Base-by-base conservation (phyloP, 106 monocot species). In the Apostasia shenzhenica region DNA sequence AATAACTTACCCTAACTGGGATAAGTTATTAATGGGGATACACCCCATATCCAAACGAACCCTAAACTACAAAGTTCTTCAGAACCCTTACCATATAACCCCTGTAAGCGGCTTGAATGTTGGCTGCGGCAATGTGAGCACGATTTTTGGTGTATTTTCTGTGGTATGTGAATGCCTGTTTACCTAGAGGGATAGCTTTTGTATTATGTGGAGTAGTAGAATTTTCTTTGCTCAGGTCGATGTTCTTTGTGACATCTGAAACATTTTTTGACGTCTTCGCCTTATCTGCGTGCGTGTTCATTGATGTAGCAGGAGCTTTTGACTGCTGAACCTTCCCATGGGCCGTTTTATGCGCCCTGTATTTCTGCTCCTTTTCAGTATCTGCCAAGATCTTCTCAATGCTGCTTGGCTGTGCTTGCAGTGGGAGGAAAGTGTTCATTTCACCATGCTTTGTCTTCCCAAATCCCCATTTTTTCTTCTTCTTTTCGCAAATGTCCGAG, bases 91-190 rank as follows among this genome's bases (percentile, higher is more conserved):
- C 93, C 84, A 73, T 55, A 37, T 84, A 79, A 68, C 89, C 89
- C 78, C 93, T 76, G 52, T 77, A 93, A 49, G 89, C 84, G 63
- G 86, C 73, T 80, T 93, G 93, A n/a, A 93, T 93, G 63, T 73
- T 80, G 52, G 66, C 70, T 69, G 86, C 89, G n/a, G 93, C 73
- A 58, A 61, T 53, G 39, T 67, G 76, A 69, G 72, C 71, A 56
- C 57, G 37, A 2, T 56, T 26, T 26, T 26, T 26, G 26, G 26
- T 26, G 26, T 26, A 26, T 26, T 26, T 26, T 26, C 26, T 26
- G 26, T 26, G 26, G 26, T 26, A 0, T 26, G 26, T 26, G 26
- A 26, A 26, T 26, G 26, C 26, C 26, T 26, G 26, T 26, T 26
- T 26, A 26, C 26, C 79, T 13, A 4, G 9, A 13, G 50, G 41